Base-by-base conservation (phyloP, 257 asterid genomes). In the Solanum chiquidenum region DNA sequence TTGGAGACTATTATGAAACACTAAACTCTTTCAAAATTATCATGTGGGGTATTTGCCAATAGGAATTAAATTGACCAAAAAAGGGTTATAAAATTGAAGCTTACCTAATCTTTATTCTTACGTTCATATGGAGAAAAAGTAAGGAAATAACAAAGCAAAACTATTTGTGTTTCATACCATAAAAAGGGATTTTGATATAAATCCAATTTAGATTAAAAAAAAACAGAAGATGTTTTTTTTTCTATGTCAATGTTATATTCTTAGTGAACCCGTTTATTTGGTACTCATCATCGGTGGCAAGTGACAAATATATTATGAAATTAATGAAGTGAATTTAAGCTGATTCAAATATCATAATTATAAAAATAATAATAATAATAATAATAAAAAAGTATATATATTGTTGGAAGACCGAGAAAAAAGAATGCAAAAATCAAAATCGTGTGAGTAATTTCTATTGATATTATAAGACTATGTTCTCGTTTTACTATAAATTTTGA, bases 251-350 rank as follows among this genome's bases (percentile, higher is more conserved):
- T 9, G 5, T 58, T 5, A 20, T 58, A 62, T n/a, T n/a, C 3
- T n/a, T 10, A n/a, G 7, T 62, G 7, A 60, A 23, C 12, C 12
- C 33, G 0, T 1, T 64, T n/a, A 64, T 64, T 11, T 64, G 2
- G 16, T n/a, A 64, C 0, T 4, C 7, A 10, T 64, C 1, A 16
- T 0, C 1, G 16, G 0, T n/a, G 0, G 72, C 11, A 25, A n/a
- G 8, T 64, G 7, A n/a, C 4, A 2, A 1, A n/a, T 64, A n/a
- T 64, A 4, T 11, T 5, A 5, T 64, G 7, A 64, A n/a, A 64
- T 10, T 25, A 64, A 64, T 64, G 6, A n/a, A 10, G 16, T 64
- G 3, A 0, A 4, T 2, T 9, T 9, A 60, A 60, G 27, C 0
- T 60, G 3, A 60, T 9, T 60, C 10, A 8, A 21, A 60, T 60